A percentile compares a stretch with the other conserved stretches of the same genome.
Evolutionary conservation across 2,329 filamentous ascomycete species (phyloP).

Genomic region (Microdochium paspali): DNA sequence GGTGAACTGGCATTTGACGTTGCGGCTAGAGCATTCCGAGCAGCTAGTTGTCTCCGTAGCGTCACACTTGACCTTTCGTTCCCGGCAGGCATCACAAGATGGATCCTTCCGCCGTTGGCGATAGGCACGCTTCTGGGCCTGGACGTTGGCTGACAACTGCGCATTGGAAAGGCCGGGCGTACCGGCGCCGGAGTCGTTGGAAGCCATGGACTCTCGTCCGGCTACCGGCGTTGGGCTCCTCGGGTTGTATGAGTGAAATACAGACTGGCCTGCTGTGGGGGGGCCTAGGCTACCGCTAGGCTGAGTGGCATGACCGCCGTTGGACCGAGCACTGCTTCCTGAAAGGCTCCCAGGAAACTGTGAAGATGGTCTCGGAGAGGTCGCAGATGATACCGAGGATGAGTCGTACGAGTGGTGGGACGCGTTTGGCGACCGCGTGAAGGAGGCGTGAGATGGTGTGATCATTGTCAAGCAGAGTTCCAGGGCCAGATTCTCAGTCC

Average conservation of each 20-base stretch:
- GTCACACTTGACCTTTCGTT: constrained; percentile 82
- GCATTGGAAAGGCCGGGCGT: constrained; percentile 38
- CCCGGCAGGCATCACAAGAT: constrained; percentile 92
- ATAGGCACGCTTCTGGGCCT: constrained; percentile 86
- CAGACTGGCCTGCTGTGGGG: constrained; percentile 19
- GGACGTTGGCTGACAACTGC: constrained; percentile 37
- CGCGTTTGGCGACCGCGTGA: constrained; percentile 51
- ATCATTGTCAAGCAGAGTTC: constrained; percentile 36
- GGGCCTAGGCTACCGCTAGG: background rate
- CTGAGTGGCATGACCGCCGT: background rate
- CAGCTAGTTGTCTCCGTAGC: constrained; percentile 94
- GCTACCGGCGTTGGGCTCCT: constrained; percentile 37
- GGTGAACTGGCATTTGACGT: constrained; percentile 96
- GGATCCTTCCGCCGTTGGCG: constrained; percentile 92
- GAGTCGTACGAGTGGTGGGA: constrained; percentile 56
- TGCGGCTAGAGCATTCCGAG: constrained; percentile 92
- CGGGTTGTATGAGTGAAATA: constrained; percentile 44
- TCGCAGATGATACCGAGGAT: constrained; percentile 52
- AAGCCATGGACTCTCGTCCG: constrained; percentile 52
- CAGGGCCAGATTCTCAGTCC: constrained; percentile 19
- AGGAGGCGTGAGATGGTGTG: constrained; percentile 45
- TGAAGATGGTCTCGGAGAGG: constrained; percentile 45
- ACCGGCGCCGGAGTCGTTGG: constrained; percentile 45
- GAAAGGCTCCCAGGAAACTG: constrained; percentile 43
- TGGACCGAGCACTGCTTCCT: constrained; percentile 10